These are phyloP conservation scores for Combretum micranthum DNA, from an alignment of 345 rosid species.

Conservation along the genomic window DNA sequence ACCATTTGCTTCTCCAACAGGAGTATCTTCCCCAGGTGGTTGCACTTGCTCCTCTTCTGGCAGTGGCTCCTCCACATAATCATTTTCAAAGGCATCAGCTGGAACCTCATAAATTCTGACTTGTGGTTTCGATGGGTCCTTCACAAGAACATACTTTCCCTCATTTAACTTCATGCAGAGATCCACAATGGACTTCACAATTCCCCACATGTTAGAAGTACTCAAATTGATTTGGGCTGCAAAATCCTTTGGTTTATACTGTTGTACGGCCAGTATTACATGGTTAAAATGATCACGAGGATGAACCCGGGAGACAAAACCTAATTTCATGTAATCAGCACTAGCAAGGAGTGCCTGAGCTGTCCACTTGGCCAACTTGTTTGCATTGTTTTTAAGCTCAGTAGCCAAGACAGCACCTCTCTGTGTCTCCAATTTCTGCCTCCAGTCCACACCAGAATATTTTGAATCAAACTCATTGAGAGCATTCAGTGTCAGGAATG, in stretches of 20 bases:
- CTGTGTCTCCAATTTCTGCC: constrained; percentile 97
- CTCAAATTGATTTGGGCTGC: constrained; percentile 88
- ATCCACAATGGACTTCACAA: constrained; percentile 87
- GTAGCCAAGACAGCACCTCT: constrained; percentile 96
- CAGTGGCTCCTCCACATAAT: constrained; percentile 89
- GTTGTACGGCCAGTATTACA: constrained; percentile 79
- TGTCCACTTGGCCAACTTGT: constrained; percentile 95
- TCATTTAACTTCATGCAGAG: constrained; percentile 89
- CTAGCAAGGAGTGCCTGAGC: constrained; percentile 83
- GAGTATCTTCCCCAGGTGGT: constrained; percentile 59
- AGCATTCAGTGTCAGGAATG: constrained; percentile 78
- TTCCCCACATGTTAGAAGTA: constrained; percentile 93
- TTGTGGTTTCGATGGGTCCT: constrained; percentile 92
- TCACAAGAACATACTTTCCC: constrained; percentile 89
- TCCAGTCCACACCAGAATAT: constrained; percentile 97
- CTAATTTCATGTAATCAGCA: constrained; percentile 97
- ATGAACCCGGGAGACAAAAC: constrained; percentile 93
- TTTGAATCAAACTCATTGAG: constrained; percentile 94
- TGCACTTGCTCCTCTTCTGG: constrained; percentile 86
- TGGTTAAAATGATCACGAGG: constrained; percentile 98
- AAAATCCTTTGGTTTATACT: constrained; percentile 87
- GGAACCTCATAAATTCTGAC: constrained; percentile 97
- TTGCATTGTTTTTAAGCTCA: constrained; percentile 92
- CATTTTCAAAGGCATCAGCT: constrained; percentile 94
- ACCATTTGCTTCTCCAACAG: constrained; percentile 40